Evolutionary conservation across 2,329 filamentous ascomycete genomes (phyloP).

Genomic region (Hawksworthiomyces lignivorus): DNA sequence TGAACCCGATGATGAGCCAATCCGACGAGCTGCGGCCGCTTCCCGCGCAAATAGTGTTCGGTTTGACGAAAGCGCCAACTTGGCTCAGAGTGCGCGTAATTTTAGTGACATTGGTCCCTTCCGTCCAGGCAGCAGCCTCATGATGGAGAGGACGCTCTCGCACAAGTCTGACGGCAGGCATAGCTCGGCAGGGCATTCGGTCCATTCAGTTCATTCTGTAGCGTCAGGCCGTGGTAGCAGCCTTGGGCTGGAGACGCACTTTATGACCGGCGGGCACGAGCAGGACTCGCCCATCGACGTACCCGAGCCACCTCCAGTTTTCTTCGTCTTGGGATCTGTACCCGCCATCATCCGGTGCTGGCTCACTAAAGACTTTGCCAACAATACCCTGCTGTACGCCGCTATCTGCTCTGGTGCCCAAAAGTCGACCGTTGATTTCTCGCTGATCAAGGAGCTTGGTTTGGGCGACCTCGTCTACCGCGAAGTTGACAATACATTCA

Average conservation of each 20-base stretch:
- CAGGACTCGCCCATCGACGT: conserved; percentile 64
- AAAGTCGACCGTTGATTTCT: conserved; percentile 71
- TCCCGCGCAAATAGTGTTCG: conserved; percentile 95
- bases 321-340: conserved; percentile 80
- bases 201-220: conserved; percentile 59
- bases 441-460: conserved; percentile 67
- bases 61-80: conserved; percentile 88
- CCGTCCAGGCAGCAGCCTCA: conserved; percentile 71
- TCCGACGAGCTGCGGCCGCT: conserved; percentile 67
- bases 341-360: conserved; percentile 94
- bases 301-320: conserved; percentile 69
- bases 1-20: conserved; percentile 79
- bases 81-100: conserved; percentile 72
- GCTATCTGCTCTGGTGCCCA: conserved; percentile 89
- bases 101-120: conserved; percentile 74
- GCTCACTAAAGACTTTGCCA: conserved; percentile 84
- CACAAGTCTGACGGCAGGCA: conserved; percentile 94
- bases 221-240: conserved; percentile 79
- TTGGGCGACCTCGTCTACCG: conserved; percentile 59
- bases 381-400: conserved; percentile 81
- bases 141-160: conserved; percentile 86
- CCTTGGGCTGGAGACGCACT: conserved; percentile 70
- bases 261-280: conserved; percentile 53
- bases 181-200: conserved; percentile 81
- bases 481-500: conserved; percentile 56